phyloP scores from a whole-genome alignment of 495 filamentous ascomycete genomes.

The Amphirosellinia nigrospora region DNA sequence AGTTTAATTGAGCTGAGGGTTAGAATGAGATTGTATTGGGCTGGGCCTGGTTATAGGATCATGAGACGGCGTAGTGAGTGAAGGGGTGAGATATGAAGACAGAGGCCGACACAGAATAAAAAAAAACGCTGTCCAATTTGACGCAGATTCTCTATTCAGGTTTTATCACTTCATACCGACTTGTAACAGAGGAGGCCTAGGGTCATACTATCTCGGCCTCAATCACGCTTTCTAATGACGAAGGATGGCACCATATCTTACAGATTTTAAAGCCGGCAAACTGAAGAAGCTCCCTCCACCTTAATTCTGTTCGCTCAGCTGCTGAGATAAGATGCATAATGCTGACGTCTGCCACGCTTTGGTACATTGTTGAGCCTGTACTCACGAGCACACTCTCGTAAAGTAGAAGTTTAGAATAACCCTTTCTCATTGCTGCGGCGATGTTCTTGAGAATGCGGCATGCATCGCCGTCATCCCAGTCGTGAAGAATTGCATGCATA shows the following conservation, averaged over 20 bases:
- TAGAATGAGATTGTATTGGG: not conserved
- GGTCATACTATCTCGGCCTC: conserved; percentile 24
- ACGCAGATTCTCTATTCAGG: no score
- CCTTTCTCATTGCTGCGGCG: conserved; percentile 24
- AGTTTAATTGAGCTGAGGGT: not conserved
- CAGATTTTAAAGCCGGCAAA: conserved; percentile 45
- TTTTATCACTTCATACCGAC: no score
- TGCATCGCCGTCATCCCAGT: conserved; percentile 44
- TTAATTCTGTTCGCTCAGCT: conserved; percentile 39
- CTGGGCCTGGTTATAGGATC: not conserved
- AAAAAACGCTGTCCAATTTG: no score
- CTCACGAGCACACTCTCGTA: conserved; percentile 28
- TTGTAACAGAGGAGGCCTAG: not conserved
- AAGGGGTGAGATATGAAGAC: not conserved
- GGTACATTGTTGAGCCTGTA: conserved; percentile 19
- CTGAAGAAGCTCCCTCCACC: conserved; percentile 48
- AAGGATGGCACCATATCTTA: conserved; percentile 40
- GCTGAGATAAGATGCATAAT: conserved; percentile 48
- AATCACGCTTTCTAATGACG: conserved; percentile 24
- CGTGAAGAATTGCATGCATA: conserved; percentile 48
- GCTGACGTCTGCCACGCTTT: conserved; percentile 50
- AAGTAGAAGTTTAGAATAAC: conserved; percentile 25
- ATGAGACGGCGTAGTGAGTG: not conserved
- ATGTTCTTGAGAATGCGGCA: conserved; percentile 18
- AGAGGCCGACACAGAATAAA: not conserved